Base-by-base conservation (phyloP, 768 basidiomycete genomes). In the Tricholoma hemisulphureum region DNA sequence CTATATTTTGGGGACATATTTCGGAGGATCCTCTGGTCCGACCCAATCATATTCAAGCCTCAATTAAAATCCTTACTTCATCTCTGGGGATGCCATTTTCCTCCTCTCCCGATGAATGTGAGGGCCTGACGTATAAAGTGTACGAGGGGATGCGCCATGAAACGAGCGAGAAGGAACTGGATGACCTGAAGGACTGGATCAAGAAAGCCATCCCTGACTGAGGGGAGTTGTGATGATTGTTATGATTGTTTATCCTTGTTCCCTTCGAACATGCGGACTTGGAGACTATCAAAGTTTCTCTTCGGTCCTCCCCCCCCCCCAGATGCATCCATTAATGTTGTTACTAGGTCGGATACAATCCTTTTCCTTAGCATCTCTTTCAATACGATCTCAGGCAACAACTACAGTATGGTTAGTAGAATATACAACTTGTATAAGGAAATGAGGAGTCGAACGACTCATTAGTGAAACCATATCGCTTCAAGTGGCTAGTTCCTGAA, bases 1-100 rank as follows among this genome's bases (percentile, higher is more conserved):
- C 93, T 1, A 78, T 95, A 26, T 95, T 96, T 73, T 91, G 91
- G 85, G 95, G 89, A 11, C 91, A 94, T 61, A 94, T 94, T 21
- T 81, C 77, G 6, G 77, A 70, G 14, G 95, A 98, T 73, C 86
- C 83, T 6, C 77, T 96, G 21, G 87, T 97, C 54, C 79, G 78
- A 57, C 78, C 77, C 63, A 61, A 78, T 24, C 77, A 85, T 51
- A 83, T 84, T 21, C 68, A 78, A 54, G 70, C 71, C 50, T 89
- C 90, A 7, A 73, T 80, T 34, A 79, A 85, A 6, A 80, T 81
- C 58, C 73, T 95, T 43, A 80, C 78, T 32, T 68, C 76, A 13
- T 63, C 79, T 14, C 66, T 91, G 37, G 83, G 84, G 14, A 75
- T 89, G 55, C 76, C 78, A 18, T 66, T 67, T 6, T 77, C 76